Evolutionary conservation across 257 asterid species (phyloP), one percentile per base, ranked within the genome.

Genomic region (Phtheirospermum japonicum): DNA sequence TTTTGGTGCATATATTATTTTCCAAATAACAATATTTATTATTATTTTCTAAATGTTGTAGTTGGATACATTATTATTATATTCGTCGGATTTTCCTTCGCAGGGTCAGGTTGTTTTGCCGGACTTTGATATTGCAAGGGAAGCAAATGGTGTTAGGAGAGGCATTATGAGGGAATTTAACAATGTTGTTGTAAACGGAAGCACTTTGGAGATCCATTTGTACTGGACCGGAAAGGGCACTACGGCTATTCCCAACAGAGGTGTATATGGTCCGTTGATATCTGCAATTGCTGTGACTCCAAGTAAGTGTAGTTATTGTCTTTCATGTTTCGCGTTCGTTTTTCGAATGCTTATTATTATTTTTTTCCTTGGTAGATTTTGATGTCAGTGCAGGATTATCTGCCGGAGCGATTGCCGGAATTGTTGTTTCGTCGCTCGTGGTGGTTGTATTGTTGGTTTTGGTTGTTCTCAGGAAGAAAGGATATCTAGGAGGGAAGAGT

Each of bases 191-290:
- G 93, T 92, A 58, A 84, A 71, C 36, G 84, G 90, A 42, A 81
- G 86, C 72, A 88, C 95, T 50, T 73, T 92, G 59, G 97, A 84
- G 68, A 86, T 92, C 64, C 98, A 92, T 78, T 83, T 92, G 77
- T 92, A 81, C 80, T 92, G 98, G 98, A 75, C 79, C 2, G 98
- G 98, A 14, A 86, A 86, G 80, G 98, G 98, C 30, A 92, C 98
- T n/a, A 84, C 82, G 0, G 87, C 95, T 14, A 80, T 92, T 73
- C 98, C 98, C 33, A 64, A 66, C 17, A 80, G 92, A 79, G 95
- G 95, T 14, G 0, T n/a, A n/a, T n/a, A n/a, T n/a, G n/a, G n/a
- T n/a, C n/a, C n/a, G n/a, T n/a, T n/a, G n/a, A n/a, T n/a, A n/a
- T n/a, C n/a, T n/a, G n/a, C n/a, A n/a, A n/a, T n/a, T n/a, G n/a